Percentiles rank a stretch among this genome's conserved stretches.
phyloP scores from a whole-genome alignment of 495 filamentous ascomycete species.

The Aspergillus sparsus region DNA sequence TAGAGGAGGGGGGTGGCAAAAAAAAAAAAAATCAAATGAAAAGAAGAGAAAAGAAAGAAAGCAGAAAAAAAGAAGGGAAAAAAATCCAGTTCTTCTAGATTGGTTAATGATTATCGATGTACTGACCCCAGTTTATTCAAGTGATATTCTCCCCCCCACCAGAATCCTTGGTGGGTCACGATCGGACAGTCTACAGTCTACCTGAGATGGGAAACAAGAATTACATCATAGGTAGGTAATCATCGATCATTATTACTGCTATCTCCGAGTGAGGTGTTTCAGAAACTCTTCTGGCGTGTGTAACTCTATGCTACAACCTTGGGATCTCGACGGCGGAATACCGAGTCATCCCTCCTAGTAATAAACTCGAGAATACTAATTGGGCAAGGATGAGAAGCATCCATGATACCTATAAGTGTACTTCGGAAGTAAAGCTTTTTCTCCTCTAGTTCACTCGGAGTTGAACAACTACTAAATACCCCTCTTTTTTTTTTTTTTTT shows the following conservation, averaged over 20 bases:
- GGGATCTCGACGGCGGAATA: background rate
- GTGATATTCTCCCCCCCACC: background rate
- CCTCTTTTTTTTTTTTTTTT: no score
- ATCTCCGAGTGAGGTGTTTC: background rate
- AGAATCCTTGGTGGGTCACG: background rate
- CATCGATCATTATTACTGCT: no score
- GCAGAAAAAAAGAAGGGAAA: background rate
- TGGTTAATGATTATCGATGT: no score
- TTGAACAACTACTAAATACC: no score
- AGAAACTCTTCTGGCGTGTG: conserved; percentile 4
- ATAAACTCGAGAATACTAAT: no score
- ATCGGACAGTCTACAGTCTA: background rate
- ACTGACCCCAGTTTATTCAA: background rate
- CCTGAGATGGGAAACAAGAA: background rate
- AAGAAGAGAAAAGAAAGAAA: background rate
- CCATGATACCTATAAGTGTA: no score
- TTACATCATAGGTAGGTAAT: background rate
- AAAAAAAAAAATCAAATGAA: background rate
- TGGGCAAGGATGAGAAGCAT: no score
- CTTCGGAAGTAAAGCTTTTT: no score
- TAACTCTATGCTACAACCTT: background rate
- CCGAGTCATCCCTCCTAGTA: no score
- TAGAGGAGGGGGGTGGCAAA: no score
- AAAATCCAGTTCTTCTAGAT: background rate
- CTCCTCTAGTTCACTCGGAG: no score